A percentile compares a stretch with the other conserved stretches of the same genome.
phyloP scores from a whole-genome alignment of 192 early-diverging fungal genomes.

The Haplosporangium gracile region DNA sequence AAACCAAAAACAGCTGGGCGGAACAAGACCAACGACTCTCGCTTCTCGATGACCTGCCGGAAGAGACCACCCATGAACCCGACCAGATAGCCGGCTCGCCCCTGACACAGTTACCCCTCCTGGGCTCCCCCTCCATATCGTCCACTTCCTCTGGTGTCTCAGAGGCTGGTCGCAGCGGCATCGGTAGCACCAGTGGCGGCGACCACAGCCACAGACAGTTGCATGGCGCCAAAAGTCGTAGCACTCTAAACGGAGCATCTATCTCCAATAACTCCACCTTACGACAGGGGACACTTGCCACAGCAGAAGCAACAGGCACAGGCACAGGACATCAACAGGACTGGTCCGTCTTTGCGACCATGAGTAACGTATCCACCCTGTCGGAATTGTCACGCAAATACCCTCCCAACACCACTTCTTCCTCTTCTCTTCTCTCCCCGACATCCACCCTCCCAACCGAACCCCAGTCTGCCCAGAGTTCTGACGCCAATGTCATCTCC shows the following conservation, averaged over 20 bases:
- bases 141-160: background rate
- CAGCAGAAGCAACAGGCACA: background rate
- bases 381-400: conserved; percentile 30
- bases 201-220: background rate
- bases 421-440: background rate
- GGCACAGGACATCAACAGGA: conserved; percentile 9
- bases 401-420: background rate
- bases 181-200: background rate
- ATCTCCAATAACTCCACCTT: background rate
- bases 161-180: background rate
- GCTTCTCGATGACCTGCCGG: background rate
- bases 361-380: conserved; percentile 49
- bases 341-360: conserved; percentile 54
- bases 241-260: background rate
- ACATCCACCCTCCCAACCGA: background rate
- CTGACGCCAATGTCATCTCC: background rate
- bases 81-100: background rate
- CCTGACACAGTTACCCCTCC: background rate
- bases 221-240: conserved; percentile 6
- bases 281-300: background rate
- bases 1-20: background rate
- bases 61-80: background rate
- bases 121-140: background rate
- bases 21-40: background rate
- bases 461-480: background rate